phyloP scores from a whole-genome alignment of 2,329 filamentous ascomycete species.

The Alternaria tenuissima region DNA sequence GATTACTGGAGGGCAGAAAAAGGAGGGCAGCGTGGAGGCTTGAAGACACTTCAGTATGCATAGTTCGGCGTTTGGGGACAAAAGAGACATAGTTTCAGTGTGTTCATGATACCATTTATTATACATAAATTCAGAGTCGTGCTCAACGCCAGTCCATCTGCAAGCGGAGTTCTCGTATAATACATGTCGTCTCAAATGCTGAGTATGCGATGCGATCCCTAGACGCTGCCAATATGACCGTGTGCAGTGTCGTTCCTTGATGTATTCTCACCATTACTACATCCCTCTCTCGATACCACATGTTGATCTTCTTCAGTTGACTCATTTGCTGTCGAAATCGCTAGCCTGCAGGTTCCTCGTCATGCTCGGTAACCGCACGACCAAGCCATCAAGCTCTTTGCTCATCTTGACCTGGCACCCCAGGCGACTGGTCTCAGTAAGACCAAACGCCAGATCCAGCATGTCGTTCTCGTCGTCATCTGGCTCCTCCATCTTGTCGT shows the following conservation, averaged over 20 bases:
- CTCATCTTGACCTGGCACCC: conserved; percentile 94
- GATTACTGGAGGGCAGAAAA: conserved; percentile 69
- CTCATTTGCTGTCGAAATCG: conserved; percentile 68
- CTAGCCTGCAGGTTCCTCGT: conserved; percentile 95
- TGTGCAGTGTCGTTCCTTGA: too few species aligned
- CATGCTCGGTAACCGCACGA: conserved; percentile 88
- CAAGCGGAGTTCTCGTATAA: conserved; percentile 26
- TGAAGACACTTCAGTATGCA: background rate
- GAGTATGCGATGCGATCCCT: background rate
- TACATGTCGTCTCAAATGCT: conserved; percentile 18
- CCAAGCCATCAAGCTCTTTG: conserved; percentile 85
- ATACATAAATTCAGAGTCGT: conserved; percentile 16
- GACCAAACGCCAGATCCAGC: conserved; percentile 85
- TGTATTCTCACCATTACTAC: background rate
- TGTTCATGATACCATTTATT: conserved; percentile 25
- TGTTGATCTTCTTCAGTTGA: background rate
- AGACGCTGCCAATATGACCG: background rate
- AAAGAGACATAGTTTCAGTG: conserved; percentile 1
- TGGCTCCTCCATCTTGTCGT: conserved; percentile 72
- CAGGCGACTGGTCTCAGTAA: conserved; percentile 84
- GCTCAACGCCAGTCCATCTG: conserved; percentile 18
- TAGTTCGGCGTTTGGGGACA: conserved; percentile 3
- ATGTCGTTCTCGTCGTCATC: conserved; percentile 58
- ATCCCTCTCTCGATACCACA: background rate
- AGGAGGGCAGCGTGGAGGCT: conserved; percentile 31